Evolutionary conservation across 2,329 filamentous ascomycete species (phyloP).

Genomic region (Byssoonygena ceratinophila): DNA sequence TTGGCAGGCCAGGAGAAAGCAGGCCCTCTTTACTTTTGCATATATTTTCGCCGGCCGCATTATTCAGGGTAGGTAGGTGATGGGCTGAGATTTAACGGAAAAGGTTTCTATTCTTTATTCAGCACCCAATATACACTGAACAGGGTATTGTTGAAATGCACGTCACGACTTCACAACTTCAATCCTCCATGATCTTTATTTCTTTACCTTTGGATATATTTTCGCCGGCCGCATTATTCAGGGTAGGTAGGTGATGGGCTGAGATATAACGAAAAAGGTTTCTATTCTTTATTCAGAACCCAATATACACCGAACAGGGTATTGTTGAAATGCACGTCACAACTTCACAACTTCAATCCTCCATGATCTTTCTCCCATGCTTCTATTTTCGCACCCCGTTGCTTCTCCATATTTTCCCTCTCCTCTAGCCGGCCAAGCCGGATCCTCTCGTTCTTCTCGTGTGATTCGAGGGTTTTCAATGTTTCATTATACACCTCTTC

Average conservation of each 20-base stretch:
- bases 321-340: background rate
- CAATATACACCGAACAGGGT: background rate
- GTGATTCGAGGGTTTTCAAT: slow-evolving; percentile 47
- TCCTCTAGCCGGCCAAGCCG: slow-evolving; percentile 42
- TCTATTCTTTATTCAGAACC: background rate
- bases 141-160: background rate
- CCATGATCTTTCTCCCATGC: slow-evolving; percentile 38
- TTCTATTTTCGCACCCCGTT: slow-evolving; percentile 40
- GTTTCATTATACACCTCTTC: slow-evolving; percentile 63
- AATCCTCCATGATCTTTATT: slow-evolving; percentile 34
- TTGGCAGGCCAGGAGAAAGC: no score
- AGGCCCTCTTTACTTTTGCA: no score
- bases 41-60: no score
- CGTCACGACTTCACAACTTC: slow-evolving; percentile 13
- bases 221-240: no score
- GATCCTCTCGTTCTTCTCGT: slow-evolving; percentile 38
- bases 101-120: background rate
- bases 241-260: background rate
- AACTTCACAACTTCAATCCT: slow-evolving; percentile 19
- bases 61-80: no score
- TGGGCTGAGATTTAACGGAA: background rate
- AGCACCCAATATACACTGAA: background rate
- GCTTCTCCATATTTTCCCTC: slow-evolving; percentile 32
- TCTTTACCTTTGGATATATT: no score
- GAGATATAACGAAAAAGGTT: background rate